Conservation (phyloP, 768 basidiomycete genomes). For the Roridomyces roridus region DNA sequence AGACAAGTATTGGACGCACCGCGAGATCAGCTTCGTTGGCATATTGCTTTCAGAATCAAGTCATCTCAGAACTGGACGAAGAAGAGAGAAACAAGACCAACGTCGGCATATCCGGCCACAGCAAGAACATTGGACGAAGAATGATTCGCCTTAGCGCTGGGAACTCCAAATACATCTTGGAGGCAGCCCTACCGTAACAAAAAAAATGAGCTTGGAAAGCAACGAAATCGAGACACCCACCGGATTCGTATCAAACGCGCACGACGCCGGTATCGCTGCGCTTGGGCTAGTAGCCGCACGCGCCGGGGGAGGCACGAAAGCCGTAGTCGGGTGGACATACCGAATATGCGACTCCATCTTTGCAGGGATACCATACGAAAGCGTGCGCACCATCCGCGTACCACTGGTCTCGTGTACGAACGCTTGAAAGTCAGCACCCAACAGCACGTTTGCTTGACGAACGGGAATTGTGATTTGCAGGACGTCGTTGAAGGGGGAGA, state of each 20-base stretch:
- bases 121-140: constrained; percentile 34
- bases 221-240: background rate
- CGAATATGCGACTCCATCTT: constrained; percentile 48
- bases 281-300: too few species aligned
- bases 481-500: constrained; percentile 54
- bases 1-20: background rate
- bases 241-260: constrained; percentile 4
- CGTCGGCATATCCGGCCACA: constrained; percentile 34
- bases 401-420: constrained; percentile 45
- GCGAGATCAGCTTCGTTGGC: constrained; percentile 34
- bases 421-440: constrained; percentile 43
- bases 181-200: constrained; percentile 10
- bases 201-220: too few species aligned
- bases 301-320: constrained; percentile 18
- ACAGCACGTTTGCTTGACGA: constrained; percentile 49
- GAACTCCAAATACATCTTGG: constrained; percentile 9
- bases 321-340: constrained; percentile 46
- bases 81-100: background rate
- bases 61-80: background rate
- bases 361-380: constrained; percentile 54
- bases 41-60: constrained; percentile 28
- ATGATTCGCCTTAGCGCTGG: constrained; percentile 3
- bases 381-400: constrained; percentile 48
- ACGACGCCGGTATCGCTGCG: constrained; percentile 6
- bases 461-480: constrained; percentile 49